These are phyloP conservation scores for Elsinoe perseae DNA, from an alignment of 2,329 filamentous ascomycete species.

Conservation along the genomic window DNA sequence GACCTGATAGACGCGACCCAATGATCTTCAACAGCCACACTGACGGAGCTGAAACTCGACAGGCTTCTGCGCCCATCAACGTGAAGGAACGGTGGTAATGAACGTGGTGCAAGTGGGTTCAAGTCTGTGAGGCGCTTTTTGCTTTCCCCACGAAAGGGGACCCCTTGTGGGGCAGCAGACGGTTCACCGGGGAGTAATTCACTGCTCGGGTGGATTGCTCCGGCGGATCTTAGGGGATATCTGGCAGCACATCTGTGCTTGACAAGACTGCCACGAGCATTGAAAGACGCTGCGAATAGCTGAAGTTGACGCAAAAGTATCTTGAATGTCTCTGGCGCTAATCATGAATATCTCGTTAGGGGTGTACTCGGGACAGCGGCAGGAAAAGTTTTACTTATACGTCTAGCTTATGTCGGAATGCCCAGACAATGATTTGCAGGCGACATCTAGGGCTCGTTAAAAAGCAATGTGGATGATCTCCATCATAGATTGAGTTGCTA, in stretches of 20 bases:
- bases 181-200: neutral
- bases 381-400: too few relatives aligned
- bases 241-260: neutral
- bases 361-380: too few relatives aligned
- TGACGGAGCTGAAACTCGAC: neutral
- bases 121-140: neutral
- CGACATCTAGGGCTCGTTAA: neutral
- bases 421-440: neutral
- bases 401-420: too few relatives aligned
- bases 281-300: too few relatives aligned
- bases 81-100: neutral
- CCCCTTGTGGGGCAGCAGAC: neutral
- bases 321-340: too few relatives aligned
- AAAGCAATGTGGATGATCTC: neutral
- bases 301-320: too few relatives aligned
- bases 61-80: neutral
- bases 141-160: neutral
- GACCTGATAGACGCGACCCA: neutral
- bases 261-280: neutral
- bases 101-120: constrained; percentile 7
- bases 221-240: neutral
- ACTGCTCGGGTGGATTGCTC: neutral
- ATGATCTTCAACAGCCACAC: neutral
- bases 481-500: neutral
- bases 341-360: too few relatives aligned